These are phyloP conservation scores for Phanerochaete carnosa DNA, from an alignment of 768 basidiomycete species.

Conservation along the genomic window DNA sequence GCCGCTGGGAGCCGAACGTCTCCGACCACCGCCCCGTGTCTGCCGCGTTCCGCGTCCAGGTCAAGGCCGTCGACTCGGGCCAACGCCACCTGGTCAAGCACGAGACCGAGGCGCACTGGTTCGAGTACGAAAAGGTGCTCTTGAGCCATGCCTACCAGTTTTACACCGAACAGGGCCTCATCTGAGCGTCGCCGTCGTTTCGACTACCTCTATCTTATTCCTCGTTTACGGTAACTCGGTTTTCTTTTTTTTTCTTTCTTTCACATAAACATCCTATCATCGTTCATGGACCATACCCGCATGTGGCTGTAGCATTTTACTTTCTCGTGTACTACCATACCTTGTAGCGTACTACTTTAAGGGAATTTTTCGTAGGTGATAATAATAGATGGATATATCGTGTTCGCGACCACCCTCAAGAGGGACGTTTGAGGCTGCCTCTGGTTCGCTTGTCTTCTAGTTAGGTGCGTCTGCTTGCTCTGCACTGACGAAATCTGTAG, in stretches of 20 bases:
- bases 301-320: conserved; percentile 1
- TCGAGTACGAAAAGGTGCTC: conserved; percentile 27
- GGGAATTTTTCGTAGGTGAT: not conserved
- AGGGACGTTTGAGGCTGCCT: too few species aligned
- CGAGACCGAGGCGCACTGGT: conserved; percentile 57
- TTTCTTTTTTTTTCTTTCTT: not conserved
- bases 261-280: not conserved
- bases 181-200: not conserved
- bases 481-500: too few species aligned
- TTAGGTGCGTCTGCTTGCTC: too few species aligned
- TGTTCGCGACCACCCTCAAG: too few species aligned
- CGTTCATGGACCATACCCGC: not conserved
- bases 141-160: conserved; percentile 30
- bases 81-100: conserved; percentile 53
- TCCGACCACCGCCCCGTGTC: conserved; percentile 92
- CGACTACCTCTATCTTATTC: not conserved
- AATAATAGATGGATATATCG: not conserved
- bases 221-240: not conserved
- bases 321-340: not conserved
- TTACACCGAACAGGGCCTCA: conserved; percentile 25
- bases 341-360: not conserved
- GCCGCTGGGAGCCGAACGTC: conserved; percentile 80
- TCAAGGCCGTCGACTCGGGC: conserved; percentile 68
- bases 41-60: conserved; percentile 66
- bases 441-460: too few species aligned